Evolutionary conservation across 164 flowering plant species (phyloP).

Genomic region (Macadamia tetraphylla): DNA sequence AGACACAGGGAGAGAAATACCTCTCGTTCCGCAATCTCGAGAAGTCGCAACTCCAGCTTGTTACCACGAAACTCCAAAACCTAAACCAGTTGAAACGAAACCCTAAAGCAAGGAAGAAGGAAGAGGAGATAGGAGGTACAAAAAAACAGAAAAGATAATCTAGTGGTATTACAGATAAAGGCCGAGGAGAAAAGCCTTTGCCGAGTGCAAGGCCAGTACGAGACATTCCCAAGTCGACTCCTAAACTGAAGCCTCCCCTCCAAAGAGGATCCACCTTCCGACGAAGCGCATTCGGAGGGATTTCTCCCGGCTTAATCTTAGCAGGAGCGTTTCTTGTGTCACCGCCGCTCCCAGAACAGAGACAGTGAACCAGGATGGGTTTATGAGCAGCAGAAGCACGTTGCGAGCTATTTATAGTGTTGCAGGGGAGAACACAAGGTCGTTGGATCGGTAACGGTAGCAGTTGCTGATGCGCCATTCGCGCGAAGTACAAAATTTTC

Average conservation of each 20-base stretch:
- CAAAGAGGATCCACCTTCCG: conserved; percentile 44
- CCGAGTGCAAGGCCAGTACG: conserved; percentile 89
- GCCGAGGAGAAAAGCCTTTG: conserved; percentile 78
- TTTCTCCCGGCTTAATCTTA: conserved; percentile 16
- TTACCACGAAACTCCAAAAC: conserved; percentile 71
- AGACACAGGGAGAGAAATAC: conserved; percentile 22
- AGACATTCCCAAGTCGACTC: conserved; percentile 74
- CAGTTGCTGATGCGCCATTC: neutral
- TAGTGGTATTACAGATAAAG: conserved; percentile 51
- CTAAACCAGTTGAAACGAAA: conserved; percentile 25
- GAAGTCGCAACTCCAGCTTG: conserved; percentile 68
- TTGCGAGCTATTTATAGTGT: neutral
- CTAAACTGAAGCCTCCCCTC: conserved; percentile 79
- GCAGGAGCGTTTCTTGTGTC: neutral
- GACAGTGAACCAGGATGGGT: neutral
- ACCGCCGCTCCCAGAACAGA: neutral
- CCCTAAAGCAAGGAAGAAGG: neutral
- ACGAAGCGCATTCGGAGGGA: conserved; percentile 58
- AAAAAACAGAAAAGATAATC: neutral
- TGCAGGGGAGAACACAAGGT: conserved; percentile 2
- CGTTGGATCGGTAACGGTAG: conserved; percentile 7
- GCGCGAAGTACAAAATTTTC: too few relatives aligned
- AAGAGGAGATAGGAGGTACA: neutral
- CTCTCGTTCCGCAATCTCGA: conserved; percentile 72
- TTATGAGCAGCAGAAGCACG: neutral